These are phyloP conservation scores for Hypoxylon sp. DNA, from an alignment of 2,329 filamentous ascomycete genomes.

Conservation along the genomic window DNA sequence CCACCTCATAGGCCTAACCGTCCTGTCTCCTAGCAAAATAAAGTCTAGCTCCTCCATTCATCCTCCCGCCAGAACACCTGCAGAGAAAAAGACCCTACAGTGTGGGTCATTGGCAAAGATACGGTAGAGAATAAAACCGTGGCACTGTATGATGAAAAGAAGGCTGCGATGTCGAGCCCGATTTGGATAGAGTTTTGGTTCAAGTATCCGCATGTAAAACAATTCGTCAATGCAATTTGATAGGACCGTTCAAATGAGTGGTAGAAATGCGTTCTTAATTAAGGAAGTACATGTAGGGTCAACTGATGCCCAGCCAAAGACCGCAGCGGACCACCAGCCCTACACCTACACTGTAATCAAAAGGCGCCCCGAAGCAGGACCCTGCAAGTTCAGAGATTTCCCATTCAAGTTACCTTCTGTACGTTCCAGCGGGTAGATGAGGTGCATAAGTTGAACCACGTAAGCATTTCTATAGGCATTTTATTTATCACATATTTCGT, in stretches of 20 bases:
- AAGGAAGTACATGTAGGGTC: slow-evolving; percentile 16
- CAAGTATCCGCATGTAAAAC: slow-evolving; percentile 12
- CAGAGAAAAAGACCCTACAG: slow-evolving; percentile 49
- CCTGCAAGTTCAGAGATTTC: slow-evolving; percentile 34
- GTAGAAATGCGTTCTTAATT: slow-evolving; percentile 17
- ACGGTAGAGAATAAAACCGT: slow-evolving; percentile 23
- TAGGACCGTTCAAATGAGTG: slow-evolving; percentile 8
- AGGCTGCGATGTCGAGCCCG: slow-evolving; percentile 27
- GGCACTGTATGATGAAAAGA: slow-evolving; percentile 31
- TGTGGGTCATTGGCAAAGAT: slow-evolving; percentile 43
- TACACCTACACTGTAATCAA: slow-evolving; percentile 40
- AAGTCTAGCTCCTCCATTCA: slow-evolving; percentile 46
- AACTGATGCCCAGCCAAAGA: slow-evolving; percentile 39
- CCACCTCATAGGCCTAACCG: slow-evolving; percentile 48
- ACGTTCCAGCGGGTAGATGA: slow-evolving; percentile 17
- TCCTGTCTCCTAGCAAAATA: slow-evolving; percentile 46
- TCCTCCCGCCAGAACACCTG: slow-evolving; percentile 43
- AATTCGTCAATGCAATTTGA: slow-evolving; percentile 34
- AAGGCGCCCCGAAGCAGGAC: slow-evolving; percentile 39
- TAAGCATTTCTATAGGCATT: slow-evolving; percentile 5
- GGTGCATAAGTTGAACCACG: slow-evolving; percentile 16
- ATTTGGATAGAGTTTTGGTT: slow-evolving; percentile 29
- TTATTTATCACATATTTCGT: neutral
- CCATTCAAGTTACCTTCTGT: slow-evolving; percentile 19
- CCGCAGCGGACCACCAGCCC: slow-evolving; percentile 40